Percentiles rank a stretch among this genome's conserved stretches.
phyloP scores from a whole-genome alignment of 148 eudicot species.

The Diospyros kaki region DNA sequence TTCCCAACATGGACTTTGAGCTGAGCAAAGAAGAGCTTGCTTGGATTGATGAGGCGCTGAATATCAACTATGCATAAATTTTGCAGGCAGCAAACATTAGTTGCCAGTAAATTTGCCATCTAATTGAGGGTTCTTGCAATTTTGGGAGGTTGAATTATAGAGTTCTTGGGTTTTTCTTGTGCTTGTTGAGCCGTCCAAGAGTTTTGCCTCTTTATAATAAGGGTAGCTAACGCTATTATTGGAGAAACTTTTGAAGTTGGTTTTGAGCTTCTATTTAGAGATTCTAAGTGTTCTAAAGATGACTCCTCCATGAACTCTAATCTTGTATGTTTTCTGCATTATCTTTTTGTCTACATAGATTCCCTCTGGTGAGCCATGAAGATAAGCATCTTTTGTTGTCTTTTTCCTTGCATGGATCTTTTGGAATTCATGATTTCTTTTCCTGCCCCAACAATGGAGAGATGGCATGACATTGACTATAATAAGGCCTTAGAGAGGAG shows the following conservation, averaged over 20 bases:
- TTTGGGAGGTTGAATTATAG: neutral
- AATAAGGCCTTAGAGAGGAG: too few species aligned
- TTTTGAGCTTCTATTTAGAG: neutral
- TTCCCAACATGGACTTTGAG: constrained; percentile 16
- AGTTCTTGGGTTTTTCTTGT: constrained; percentile 14
- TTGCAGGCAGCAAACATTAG: neutral
- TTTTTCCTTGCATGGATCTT: neutral
- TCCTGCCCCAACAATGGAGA: too few species aligned
- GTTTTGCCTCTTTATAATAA: neutral
- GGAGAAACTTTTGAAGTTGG: neutral
- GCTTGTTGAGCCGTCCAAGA: constrained; percentile 13
- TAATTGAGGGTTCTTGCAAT: neutral
- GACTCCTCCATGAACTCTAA: neutral
- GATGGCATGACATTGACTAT: too few species aligned
- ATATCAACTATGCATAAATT: constrained; percentile 12
- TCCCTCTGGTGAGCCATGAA: neutral
- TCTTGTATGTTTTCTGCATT: neutral
- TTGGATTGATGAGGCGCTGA: constrained; percentile 28
- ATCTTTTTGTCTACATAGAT: neutral
- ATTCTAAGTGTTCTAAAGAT: neutral
- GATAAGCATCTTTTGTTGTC: neutral
- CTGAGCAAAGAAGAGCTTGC: constrained; percentile 22
- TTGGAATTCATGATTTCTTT: neutral
- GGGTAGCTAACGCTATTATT: too few species aligned
- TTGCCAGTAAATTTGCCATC: neutral